Evolutionary conservation across 2,329 filamentous ascomycete species (phyloP).

Genomic region (Ophiostoma australiae): DNA sequence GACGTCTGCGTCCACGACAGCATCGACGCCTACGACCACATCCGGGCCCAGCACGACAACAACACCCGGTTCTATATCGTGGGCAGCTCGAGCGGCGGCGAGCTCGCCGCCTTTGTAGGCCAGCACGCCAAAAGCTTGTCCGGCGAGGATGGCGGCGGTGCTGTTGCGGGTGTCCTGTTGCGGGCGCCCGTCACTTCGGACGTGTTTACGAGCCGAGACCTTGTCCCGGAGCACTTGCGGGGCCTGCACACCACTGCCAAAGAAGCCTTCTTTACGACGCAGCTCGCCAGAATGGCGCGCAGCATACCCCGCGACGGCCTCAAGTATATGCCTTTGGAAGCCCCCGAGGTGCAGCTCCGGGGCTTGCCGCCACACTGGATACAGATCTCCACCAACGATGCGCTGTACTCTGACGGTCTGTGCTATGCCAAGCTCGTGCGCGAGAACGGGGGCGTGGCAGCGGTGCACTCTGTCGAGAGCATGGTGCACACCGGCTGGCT

Average conservation of each 20-base stretch:
- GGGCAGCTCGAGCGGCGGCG: conserved; percentile 47
- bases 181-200: conserved; percentile 47
- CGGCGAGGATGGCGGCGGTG: conserved; percentile 20
- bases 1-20: conserved; percentile 41
- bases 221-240: conserved; percentile 37
- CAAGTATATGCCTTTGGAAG: conserved; percentile 41
- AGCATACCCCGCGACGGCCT: conserved; percentile 40
- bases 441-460: conserved; percentile 38
- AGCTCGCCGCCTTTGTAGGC: conserved; percentile 44
- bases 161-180: conserved; percentile 41
- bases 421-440: conserved; percentile 45
- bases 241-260: conserved; percentile 39
- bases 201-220: conserved; percentile 36
- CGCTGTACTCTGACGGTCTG: conserved; percentile 48
- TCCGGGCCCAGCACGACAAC: conserved; percentile 27
- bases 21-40: conserved; percentile 35
- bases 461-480: conserved; percentile 41
- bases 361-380: conserved; percentile 43
- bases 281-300: conserved; percentile 35
- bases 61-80: conserved; percentile 34
- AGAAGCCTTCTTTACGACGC: conserved; percentile 36
- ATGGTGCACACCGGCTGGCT: conserved; percentile 53
- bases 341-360: conserved; percentile 30
- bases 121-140: conserved; percentile 28
- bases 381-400: conserved; percentile 48